phyloP scores from a whole-genome alignment of 2,329 filamentous ascomycete genomes.

The Talaromyces pinophilus region DNA sequence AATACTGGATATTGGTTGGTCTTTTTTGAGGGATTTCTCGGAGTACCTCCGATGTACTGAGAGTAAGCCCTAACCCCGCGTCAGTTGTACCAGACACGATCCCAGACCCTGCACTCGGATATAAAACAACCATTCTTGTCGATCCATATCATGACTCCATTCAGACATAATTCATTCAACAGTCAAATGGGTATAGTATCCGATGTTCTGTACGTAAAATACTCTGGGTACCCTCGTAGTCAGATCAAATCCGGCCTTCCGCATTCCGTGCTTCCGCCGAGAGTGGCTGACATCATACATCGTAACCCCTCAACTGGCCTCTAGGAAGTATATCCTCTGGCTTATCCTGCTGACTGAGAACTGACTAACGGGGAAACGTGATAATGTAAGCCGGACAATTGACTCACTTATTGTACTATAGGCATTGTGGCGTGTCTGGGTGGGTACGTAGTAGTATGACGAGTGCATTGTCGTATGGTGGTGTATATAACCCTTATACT shows the following conservation, averaged over 20 bases:
- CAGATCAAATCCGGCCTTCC: not conserved
- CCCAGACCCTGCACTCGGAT: not conserved
- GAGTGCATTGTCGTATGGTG: not conserved
- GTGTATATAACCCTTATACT: not conserved
- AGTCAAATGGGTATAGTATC: not conserved
- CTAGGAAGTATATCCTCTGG: not conserved
- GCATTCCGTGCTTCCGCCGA: conserved; percentile 5
- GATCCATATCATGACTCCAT: not conserved
- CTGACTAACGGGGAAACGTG: not conserved
- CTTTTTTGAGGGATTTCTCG: not conserved
- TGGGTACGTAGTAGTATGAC: not conserved
- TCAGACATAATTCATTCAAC: not conserved
- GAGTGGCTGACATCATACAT: conserved; percentile 13
- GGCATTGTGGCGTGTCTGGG: not conserved
- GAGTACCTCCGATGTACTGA: not conserved
- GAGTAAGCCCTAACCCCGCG: not conserved
- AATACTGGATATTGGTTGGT: too few species aligned
- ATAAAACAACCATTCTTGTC: not conserved
- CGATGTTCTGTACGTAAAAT: not conserved
- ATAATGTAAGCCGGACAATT: not conserved
- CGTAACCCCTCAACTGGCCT: not conserved
- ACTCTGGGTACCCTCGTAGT: not conserved
- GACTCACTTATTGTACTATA: too few species aligned
- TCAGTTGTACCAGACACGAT: not conserved
- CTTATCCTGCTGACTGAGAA: not conserved